A percentile compares a stretch with the other conserved stretches of the same genome.
Conservation (phyloP, 257 asterid species). For the Nicotiana attenuata region DNA sequence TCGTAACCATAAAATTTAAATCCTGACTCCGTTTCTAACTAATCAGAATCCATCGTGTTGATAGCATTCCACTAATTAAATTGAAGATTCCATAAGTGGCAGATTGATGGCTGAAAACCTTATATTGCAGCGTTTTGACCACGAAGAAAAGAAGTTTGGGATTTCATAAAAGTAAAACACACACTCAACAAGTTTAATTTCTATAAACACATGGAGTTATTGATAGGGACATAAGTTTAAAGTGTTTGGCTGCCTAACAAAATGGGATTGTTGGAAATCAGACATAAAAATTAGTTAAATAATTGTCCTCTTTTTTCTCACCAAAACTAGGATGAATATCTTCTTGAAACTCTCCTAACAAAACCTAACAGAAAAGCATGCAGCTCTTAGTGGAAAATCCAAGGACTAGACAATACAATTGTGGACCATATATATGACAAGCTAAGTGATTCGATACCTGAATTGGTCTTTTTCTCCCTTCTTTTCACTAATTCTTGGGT, state of each 20-base stretch:
- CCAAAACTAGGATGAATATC: neutral
- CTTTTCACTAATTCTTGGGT: neutral
- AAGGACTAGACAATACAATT: neutral
- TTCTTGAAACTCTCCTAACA: neutral
- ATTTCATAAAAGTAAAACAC: neutral
- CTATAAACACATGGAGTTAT: neutral
- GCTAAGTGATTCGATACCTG: neutral
- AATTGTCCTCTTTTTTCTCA: neutral
- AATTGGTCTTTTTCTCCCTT: neutral
- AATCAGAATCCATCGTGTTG: neutral
- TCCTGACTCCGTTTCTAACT: rapidly evolving
- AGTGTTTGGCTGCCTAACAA: slow-evolving; percentile 5
- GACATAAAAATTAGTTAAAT: neutral
- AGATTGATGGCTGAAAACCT: neutral
- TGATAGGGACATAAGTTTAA: neutral
- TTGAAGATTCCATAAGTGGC: neutral
- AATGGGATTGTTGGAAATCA: neutral
- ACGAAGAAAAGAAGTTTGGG: neutral
- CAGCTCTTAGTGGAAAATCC: neutral
- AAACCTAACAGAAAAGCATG: neutral
- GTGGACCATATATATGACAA: slow-evolving; percentile 1
- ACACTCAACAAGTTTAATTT: neutral
- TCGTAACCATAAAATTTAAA: neutral
- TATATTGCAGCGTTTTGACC: slow-evolving; percentile 1
- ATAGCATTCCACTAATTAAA: neutral